Percentiles rank a stretch among this genome's conserved stretches.
These are phyloP conservation scores for Neurospora sp. DNA, from an alignment of 495 filamentous ascomycete species.

Conservation along the genomic window DNA sequence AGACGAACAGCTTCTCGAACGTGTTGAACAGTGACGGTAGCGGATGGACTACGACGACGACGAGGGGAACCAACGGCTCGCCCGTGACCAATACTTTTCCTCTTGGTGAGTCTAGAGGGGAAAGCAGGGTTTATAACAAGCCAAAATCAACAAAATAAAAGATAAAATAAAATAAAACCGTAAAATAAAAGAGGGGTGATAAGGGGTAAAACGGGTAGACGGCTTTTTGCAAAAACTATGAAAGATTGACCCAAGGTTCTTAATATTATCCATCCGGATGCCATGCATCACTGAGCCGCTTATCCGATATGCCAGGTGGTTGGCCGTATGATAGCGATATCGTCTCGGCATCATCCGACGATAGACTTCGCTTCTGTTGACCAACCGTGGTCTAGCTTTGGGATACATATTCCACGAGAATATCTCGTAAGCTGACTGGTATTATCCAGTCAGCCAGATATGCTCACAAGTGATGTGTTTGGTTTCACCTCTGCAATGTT, in stretches of 20 bases:
- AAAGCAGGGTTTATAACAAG: too few species aligned
- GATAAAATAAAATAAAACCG: too few species aligned
- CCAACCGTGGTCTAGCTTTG: neutral
- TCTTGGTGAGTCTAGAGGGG: constrained; percentile 1
- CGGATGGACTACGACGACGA: constrained; percentile 16
- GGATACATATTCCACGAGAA: neutral
- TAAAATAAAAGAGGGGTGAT: too few species aligned
- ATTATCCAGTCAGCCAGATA: neutral
- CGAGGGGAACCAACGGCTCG: constrained; percentile 9
- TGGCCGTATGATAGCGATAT: neutral
- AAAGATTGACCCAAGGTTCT: too few species aligned
- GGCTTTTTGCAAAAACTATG: too few species aligned
- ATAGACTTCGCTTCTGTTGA: neutral
- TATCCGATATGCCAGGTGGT: neutral
- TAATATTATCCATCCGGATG: too few species aligned
- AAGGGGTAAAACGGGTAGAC: too few species aligned
- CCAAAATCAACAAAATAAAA: too few species aligned
- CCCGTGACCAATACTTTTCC: constrained; percentile 19
- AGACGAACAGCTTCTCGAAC: constrained; percentile 23
- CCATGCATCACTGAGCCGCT: neutral
- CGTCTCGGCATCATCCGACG: neutral
- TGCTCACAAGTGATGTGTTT: too few species aligned
- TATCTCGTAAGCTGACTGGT: neutral
- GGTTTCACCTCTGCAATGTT: too few species aligned
- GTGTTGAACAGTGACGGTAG: constrained; percentile 11